Evolutionary conservation across 768 basidiomycete species (phyloP).

Genomic region (Amanita rimosa): DNA sequence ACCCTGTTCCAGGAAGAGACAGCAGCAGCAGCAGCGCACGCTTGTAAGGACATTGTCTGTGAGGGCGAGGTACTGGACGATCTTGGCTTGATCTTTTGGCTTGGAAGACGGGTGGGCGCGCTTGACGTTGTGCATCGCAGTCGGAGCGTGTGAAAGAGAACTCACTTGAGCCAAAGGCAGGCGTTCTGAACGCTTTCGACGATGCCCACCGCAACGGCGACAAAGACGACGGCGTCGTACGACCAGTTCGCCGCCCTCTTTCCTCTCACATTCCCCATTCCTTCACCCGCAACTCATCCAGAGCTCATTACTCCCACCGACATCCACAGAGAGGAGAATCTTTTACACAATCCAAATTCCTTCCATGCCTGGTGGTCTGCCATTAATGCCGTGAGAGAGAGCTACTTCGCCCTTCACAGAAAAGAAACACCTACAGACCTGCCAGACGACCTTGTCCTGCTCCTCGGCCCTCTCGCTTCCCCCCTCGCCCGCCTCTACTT

Average conservation of each 20-base stretch:
- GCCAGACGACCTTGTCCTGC: conserved; percentile 35
- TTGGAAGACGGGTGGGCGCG: conserved; percentile 44
- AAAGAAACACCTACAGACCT: conserved; percentile 37
- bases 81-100: conserved; percentile 62
- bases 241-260: conserved; percentile 29
- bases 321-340: conserved; percentile 86
- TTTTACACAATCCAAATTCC: conserved; percentile 81
- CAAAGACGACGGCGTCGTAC: conserved; percentile 18
- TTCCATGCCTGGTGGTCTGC: conserved; percentile 92
- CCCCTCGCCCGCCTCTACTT: conserved; percentile 63
- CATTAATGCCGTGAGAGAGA: conserved; percentile 65
- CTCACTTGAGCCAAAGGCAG: too few species aligned
- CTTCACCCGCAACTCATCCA: conserved; percentile 69
- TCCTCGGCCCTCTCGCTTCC: conserved; percentile 76
- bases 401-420: conserved; percentile 44
- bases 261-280: conserved; percentile 78
- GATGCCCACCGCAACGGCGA: background rate
- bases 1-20: conserved; percentile 3
- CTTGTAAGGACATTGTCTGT: conserved; percentile 51
- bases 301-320: conserved; percentile 67
- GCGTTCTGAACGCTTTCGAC: background rate
- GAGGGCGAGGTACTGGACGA: conserved; percentile 63
- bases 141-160: conserved; percentile 2
- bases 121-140: conserved; percentile 60
- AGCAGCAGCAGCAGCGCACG: conserved; percentile 30